Percentiles rank a stretch among this genome's conserved stretches.
Conservation (phyloP, 768 basidiomycete species). For the Auricularia sp. region DNA sequence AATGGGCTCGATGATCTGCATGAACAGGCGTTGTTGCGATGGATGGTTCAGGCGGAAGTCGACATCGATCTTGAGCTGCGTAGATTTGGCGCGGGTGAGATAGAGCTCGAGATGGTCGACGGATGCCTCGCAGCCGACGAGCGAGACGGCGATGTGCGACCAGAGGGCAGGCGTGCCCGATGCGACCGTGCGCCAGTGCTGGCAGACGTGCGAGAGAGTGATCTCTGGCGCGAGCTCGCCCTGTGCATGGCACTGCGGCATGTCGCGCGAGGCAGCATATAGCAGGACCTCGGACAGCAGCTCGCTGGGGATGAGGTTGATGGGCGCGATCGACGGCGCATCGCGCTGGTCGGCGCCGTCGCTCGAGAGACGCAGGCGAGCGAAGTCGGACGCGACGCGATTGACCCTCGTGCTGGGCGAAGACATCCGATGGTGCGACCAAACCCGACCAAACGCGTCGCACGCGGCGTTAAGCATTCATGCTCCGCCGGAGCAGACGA, state of each 20-base stretch:
- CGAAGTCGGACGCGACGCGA: background rate
- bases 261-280: background rate
- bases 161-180: background rate
- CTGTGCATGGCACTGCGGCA: background rate
- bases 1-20: background rate
- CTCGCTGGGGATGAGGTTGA: background rate
- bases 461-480: background rate
- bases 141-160: background rate
- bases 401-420: slow-evolving; percentile 1
- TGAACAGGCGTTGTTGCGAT: background rate
- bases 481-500: background rate
- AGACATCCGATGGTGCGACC: background rate
- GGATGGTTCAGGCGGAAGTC: background rate
- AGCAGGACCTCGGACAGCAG: slow-evolving; percentile 1
- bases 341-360: background rate
- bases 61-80: slow-evolving; percentile 1
- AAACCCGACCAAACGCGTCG: background rate
- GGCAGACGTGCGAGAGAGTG: background rate
- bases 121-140: background rate
- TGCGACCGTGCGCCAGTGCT: background rate
- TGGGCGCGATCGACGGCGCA: background rate
- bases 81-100: background rate
- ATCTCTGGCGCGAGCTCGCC: slow-evolving; percentile 1
- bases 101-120: background rate
- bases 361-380: background rate